Evolutionary conservation across 495 filamentous ascomycete species (phyloP), one percentile per base, ranked within the genome.

Genomic region (Penicillium ucsense): DNA sequence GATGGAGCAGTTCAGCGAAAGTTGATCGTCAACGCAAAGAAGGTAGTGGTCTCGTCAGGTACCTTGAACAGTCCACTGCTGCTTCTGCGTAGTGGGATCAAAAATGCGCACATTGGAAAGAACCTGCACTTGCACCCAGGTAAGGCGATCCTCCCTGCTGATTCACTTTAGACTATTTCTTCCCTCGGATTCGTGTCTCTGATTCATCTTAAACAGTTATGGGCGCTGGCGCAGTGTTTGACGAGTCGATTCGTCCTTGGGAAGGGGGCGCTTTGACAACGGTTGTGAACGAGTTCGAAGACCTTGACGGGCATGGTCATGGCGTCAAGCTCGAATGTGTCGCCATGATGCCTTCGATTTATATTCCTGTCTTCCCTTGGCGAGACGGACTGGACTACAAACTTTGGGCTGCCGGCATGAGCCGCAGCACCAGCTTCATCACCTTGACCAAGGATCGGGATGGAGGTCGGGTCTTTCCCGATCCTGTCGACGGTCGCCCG

Each of bases 111-210:
- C 39, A 85, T 97, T 51, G 90, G 90, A n/a, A 79, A 75, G 11
- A 84, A 95, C 56, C 80, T 97, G 4, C 67, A 94, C 54, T 60
- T 91, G 5, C 90, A 97, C 52, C 90, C 90, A 3, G 68, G 70
- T 73, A 63, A 53, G 64, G 49, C 8, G 3, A 20, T 20, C 4
- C 4, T 8, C 9, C 27, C 28, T 6, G 35, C 11, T 41, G 4
- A 5, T 31, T 11, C n/a, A 11, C 30, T 5, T 11, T 35, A 6
- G 8, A 5, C 36, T 10, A 10, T 20, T 20, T 20, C 20, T 20
- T 20, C 20, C 20, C 2, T 20, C 20, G 20, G 20, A 20, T 20
- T 20, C 20, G 20, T 20, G 20, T 20, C 20, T 47, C 54, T 60
- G 6, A 68, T 32, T 0, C 2, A 20, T 31, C 9, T 29, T 29